Evolutionary conservation across 2,329 filamentous ascomycete species (phyloP), one percentile per base, ranked within the genome.

Genomic region (Ophiostoma himal-ulmi): DNA sequence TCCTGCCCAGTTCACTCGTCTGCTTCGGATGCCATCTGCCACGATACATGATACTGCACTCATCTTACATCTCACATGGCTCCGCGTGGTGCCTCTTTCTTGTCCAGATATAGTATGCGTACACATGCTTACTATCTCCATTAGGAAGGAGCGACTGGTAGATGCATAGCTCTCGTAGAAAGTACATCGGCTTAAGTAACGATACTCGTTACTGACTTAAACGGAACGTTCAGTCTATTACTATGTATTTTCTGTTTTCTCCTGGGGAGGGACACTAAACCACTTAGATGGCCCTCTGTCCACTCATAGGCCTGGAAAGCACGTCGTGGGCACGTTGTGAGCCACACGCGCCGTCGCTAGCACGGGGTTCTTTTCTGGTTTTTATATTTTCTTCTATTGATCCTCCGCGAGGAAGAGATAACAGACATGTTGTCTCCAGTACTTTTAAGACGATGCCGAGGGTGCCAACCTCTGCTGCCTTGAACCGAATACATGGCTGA

Each of bases 301-400:
- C 66, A 70, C 69, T 68, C 54, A 36, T 37, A 68, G 41, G 39
- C 65, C 62, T 6, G 6, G 30, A 64, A 70, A 37, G 37, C 52
- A 44, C 69, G 65, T 70, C 69, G 69, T 70, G 69, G 69, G 69
- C 65, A 54, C 20, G 65, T 68, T 68, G 62, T 22, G 36, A 5
- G 62, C 62, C 62, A 39, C 62, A 39, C 11, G 11, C 54, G 17
- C 54, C 54, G n/a, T 60, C 7, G 4, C 52, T 26, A 44, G n/a
- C n/a, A 57, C 52, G 26, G 22, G 52, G 52, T 57, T 8, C 3
- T 7, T 54, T 8, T 44, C 6, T n/a, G 5, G 17, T 20, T 48
- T 17, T 20, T 48, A 6, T 20, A 6, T n/a, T 48, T n/a, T 20
- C 17, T 48, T n/a, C 17, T 20, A 20, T 20, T 48, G 44, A 48